Conservation (phyloP, 2,329 filamentous ascomycete species). For the Phaeomoniella chlamydospora region DNA sequence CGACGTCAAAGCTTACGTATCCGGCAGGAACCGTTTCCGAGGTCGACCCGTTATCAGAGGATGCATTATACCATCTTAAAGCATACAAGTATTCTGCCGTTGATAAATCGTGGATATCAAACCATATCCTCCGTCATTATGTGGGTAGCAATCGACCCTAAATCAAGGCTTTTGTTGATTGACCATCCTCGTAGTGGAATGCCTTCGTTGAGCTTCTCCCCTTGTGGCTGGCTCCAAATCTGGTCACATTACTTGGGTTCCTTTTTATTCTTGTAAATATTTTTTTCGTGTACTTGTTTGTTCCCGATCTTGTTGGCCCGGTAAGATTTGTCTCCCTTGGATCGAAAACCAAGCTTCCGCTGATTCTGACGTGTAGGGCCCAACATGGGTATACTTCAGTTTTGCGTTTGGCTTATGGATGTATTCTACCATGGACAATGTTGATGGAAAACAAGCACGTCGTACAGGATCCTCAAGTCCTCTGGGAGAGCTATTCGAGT, state of each 20-base stretch:
- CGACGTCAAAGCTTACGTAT: no score
- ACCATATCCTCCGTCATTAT: conserved; percentile 89
- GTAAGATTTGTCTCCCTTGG: conserved; percentile 29
- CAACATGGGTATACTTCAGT: conserved; percentile 87
- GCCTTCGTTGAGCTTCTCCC: conserved; percentile 82
- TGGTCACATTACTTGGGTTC: conserved; percentile 92
- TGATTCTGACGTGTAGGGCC: conserved; percentile 40
- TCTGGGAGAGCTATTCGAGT: conserved; percentile 90
- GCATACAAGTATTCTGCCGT: conserved; percentile 96
- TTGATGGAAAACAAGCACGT: conserved; percentile 93
- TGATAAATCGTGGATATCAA: conserved; percentile 85
- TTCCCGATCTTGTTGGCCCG: conserved; percentile 83
- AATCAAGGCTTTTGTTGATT: conserved; percentile 4
- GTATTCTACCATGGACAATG: conserved; percentile 98
- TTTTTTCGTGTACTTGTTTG: conserved; percentile 55
- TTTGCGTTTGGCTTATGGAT: conserved; percentile 94
- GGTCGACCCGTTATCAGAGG: conserved; percentile 62
- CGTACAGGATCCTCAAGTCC: conserved; percentile 90
- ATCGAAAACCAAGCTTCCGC: neutral
- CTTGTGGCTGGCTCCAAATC: conserved; percentile 93
- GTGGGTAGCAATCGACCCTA: conserved; percentile 40
- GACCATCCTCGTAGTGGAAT: conserved; percentile 61
- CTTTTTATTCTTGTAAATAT: conserved; percentile 85
- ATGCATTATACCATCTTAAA: conserved; percentile 80
- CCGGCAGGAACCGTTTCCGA: neutral